Evolutionary conservation across 169 alveolate species (phyloP), one percentile per base, ranked within the genome.

Genomic region (Plasmodium chabaudi): DNA sequence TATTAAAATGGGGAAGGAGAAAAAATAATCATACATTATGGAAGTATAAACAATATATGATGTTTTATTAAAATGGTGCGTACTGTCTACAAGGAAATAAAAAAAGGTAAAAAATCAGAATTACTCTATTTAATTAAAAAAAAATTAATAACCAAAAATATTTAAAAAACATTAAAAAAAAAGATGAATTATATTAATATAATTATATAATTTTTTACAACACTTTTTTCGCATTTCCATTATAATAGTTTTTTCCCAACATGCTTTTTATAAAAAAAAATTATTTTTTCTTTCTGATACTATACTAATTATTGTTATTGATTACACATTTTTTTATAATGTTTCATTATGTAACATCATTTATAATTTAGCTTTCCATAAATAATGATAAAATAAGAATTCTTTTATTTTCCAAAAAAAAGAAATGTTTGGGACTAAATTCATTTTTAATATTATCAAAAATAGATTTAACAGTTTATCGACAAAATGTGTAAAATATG

Each of bases 391-490:
- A 34, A 34, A 34, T 34, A 34, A 34, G 42, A 34, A 34, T 34
- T 7, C 42, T 34, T 34, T 34, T 34, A 34, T 34, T 34, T 34
- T 34, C 59, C 59, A 51, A 51, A 51, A 51, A 57, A 57, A 15
- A 44, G 69, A 70, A 68, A 86, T 86, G 91, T 59, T 86, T 7
- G 91, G 91, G 42, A 86, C 91, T 5, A 70, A 70, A 1, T 70
- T 86, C 51, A 70, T 86, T 51, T 86, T 68, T 15, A 86, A 70
- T 15, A 25, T 86, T 86, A 69, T 68, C 71, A 70, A 69, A 34
- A 86, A 86, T 6, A 86, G 39, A 60, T 86, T 86, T 86, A 86
- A 70, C 34, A 60, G 65, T 27, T 23, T 70, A 60, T 86, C 91
- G 46, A 86, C 34, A 60, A 86, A 34, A 71, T 86, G 86, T 64